These are phyloP conservation scores for Cyphellophora attinorum DNA, from an alignment of 2,329 filamentous ascomycete species.

Conservation along the genomic window DNA sequence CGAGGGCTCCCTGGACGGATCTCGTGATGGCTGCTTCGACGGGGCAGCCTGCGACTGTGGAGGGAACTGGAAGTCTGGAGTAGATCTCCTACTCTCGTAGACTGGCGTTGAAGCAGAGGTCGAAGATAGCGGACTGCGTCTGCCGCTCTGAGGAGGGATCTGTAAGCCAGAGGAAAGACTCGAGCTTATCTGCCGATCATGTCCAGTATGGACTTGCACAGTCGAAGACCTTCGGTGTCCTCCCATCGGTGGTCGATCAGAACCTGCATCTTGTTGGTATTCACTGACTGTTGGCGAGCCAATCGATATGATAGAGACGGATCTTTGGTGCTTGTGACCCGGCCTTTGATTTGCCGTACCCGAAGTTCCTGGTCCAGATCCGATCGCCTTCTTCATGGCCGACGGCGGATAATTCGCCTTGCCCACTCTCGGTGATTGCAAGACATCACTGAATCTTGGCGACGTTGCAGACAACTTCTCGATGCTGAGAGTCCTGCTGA, in stretches of 20 bases:
- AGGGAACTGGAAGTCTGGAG: constrained; percentile 50
- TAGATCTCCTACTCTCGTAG: constrained; percentile 28
- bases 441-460: constrained; percentile 8
- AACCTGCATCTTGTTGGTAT: constrained; percentile 1
- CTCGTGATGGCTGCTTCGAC: not conserved
- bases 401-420: not conserved
- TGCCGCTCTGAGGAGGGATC: constrained; percentile 6
- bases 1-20: constrained; percentile 8
- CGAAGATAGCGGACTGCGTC: constrained; percentile 12
- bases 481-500: constrained; percentile 7
- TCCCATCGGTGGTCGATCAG: too few species aligned
- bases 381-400: not conserved
- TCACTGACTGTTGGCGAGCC: constrained; percentile 34
- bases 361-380: not conserved
- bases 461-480: constrained; percentile 3
- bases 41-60: constrained; percentile 22
- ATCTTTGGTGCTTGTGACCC: constrained; percentile 60
- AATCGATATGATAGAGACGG: constrained; percentile 73
- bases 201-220: constrained; percentile 4
- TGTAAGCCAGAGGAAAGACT: constrained; percentile 7
- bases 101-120: constrained; percentile 17
- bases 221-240: constrained; percentile 17
- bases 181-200: not conserved
- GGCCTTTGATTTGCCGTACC: constrained; percentile 18
- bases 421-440: not conserved